Percentiles rank a stretch among this genome's conserved stretches.
Evolutionary conservation across 73 alveolate genomes (phyloP).

Genomic region (Symbiodinium pilosum): DNA sequence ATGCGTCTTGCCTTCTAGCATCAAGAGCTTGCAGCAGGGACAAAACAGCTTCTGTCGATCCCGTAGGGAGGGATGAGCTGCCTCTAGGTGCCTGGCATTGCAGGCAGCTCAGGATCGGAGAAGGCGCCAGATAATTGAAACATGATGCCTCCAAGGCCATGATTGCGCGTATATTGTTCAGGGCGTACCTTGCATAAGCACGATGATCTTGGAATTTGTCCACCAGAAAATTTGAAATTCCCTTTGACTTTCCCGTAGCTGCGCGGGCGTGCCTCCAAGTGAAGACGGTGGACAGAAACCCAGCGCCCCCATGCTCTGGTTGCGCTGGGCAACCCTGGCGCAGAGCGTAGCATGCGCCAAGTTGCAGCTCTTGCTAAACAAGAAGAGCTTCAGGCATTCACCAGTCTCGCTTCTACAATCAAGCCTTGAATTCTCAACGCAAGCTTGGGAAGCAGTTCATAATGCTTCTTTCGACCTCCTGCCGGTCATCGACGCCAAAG

Average conservation of each 20-base stretch:
- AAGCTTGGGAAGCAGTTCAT: too few species aligned
- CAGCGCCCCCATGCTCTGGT: constrained; percentile 91
- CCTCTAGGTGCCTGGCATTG: neutral
- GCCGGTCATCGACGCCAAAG: constrained; percentile 51
- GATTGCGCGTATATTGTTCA: constrained; percentile 59
- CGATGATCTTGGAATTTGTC: neutral
- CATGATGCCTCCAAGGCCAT: neutral
- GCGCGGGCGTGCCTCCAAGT: constrained; percentile 45
- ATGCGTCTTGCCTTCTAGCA: neutral
- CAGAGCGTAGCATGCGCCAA: too few species aligned
- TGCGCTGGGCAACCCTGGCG: constrained; percentile 88
- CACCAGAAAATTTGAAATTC: neutral
- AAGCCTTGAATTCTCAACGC: too few species aligned
- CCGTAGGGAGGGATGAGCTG: neutral
- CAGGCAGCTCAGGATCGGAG: neutral
- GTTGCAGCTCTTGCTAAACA: too few species aligned
- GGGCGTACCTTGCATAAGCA: constrained; percentile 19
- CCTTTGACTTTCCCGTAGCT: neutral
- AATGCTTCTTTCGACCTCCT: constrained; percentile 16
- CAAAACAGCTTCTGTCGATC: neutral
- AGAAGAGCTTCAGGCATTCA: too few species aligned
- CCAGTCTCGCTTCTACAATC: too few species aligned
- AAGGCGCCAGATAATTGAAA: neutral
- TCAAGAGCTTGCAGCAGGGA: neutral
- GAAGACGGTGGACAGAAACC: constrained; percentile 73